A percentile compares a stretch with the other conserved stretches of the same genome.
Evolutionary conservation across 2,329 filamentous ascomycete species (phyloP).

Genomic region (Botrytis medusae): DNA sequence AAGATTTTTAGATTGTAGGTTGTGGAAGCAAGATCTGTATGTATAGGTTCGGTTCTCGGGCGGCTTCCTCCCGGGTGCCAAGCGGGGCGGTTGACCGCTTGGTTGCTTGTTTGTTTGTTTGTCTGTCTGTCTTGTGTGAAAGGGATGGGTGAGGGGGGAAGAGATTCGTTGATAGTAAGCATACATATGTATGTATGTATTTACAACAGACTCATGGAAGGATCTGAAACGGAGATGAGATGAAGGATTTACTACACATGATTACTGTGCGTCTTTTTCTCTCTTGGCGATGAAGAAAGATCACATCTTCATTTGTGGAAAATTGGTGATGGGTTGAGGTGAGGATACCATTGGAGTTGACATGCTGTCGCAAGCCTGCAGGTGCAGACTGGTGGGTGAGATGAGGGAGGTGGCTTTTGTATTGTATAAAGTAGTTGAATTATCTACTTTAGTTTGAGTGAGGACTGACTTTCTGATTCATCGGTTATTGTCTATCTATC

Average conservation of each 20-base stretch:
- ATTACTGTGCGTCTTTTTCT: not conserved
- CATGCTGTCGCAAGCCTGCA: not conserved
- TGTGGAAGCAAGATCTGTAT: not conserved
- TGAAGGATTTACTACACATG: not conserved
- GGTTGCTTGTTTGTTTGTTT: not conserved
- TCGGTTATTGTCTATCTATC: not conserved
- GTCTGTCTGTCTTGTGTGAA: not conserved
- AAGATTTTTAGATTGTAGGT: not conserved
- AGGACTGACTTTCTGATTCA: not conserved
- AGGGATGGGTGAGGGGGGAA: not conserved
- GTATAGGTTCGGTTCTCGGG: not conserved
- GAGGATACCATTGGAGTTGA: not conserved
- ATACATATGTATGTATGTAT: not conserved
- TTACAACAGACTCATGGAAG: too few species aligned
- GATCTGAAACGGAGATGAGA: not conserved
- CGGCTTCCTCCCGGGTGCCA: not conserved
- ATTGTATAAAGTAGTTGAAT: not conserved
- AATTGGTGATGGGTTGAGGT: not conserved
- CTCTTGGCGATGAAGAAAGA: not conserved
- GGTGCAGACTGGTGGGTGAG: not conserved
- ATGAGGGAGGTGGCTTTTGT: not conserved
- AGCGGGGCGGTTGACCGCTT: not conserved
- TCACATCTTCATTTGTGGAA: not conserved
- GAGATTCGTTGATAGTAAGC: not conserved
- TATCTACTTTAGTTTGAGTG: not conserved